Evolutionary conservation across 2,329 filamentous ascomycete species (phyloP).

Genomic region (Pestalotiopsis fici): DNA sequence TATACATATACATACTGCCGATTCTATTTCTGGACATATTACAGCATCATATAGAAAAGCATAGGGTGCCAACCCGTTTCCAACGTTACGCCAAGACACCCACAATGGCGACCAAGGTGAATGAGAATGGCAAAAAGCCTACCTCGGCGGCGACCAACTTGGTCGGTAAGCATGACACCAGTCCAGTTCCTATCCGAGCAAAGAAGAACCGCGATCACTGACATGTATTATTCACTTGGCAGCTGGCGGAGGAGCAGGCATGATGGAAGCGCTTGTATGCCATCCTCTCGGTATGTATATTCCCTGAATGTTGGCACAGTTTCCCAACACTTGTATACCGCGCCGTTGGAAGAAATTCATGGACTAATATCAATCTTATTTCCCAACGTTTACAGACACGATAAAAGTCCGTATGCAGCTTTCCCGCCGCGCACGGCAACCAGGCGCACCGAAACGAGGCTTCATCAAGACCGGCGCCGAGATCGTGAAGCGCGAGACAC

Average conservation of each 20-base stretch:
- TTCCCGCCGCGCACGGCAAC: slow-evolving; percentile 78
- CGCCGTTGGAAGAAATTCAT: slow-evolving; percentile 5
- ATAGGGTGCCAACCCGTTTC: slow-evolving; percentile 21
- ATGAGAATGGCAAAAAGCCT: slow-evolving; percentile 66
- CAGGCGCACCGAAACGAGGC: slow-evolving; percentile 82
- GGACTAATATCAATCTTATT: neutral
- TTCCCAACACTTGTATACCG: slow-evolving; percentile 10
- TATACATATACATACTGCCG: neutral
- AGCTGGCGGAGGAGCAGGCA: slow-evolving; percentile 96
- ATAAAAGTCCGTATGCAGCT: slow-evolving; percentile 99
- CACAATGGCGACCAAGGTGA: slow-evolving; percentile 44
- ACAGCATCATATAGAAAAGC: slow-evolving; percentile 18
- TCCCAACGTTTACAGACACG: slow-evolving; percentile 61
- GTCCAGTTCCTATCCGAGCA: neutral
- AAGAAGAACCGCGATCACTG: neutral
- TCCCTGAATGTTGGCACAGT: neutral
- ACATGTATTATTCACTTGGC: slow-evolving; percentile 11
- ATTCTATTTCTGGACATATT: neutral
- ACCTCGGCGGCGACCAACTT: slow-evolving; percentile 87
- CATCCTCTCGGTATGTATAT: slow-evolving; percentile 77
- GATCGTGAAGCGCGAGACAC: slow-evolving; percentile 88
- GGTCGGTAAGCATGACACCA: slow-evolving; percentile 65
- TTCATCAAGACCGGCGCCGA: slow-evolving; percentile 85
- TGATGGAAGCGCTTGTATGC: slow-evolving; percentile 98
- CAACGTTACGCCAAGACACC: neutral